These are phyloP conservation scores for Globisporangium lucens DNA, from an alignment of 352 stramenopile genomes.

Conservation along the genomic window DNA sequence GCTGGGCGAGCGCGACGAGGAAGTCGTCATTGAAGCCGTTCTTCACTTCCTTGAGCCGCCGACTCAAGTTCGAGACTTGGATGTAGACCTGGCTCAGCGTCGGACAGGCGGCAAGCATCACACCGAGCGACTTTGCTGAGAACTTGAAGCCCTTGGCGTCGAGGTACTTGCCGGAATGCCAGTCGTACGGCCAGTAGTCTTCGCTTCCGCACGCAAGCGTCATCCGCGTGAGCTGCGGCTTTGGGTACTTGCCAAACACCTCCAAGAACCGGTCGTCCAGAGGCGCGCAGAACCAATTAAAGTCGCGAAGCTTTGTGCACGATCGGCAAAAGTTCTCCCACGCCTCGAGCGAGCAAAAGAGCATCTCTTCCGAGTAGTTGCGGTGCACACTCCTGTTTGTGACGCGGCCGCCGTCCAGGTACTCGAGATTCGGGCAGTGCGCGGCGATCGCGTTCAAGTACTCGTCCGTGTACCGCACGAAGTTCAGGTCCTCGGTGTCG, in stretches of 20 bases:
- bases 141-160: neutral
- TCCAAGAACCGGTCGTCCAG: neutral
- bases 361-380: neutral
- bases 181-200: neutral
- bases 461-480: constrained; percentile 7
- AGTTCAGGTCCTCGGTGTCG: neutral
- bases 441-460: constrained; percentile 10
- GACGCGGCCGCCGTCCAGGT: constrained; percentile 12
- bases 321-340: neutral
- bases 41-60: neutral
- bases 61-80: neutral
- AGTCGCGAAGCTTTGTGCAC: neutral
- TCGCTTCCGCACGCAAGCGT: neutral
- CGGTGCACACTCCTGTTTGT: neutral
- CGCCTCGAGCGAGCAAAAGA: neutral
- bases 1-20: neutral
- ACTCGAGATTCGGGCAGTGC: constrained; percentile 21
- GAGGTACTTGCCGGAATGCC: neutral
- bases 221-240: neutral
- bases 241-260: neutral
- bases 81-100: neutral
- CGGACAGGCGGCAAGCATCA: neutral
- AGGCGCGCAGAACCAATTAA: neutral
- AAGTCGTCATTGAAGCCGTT: neutral
- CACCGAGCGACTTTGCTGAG: neutral